Evolutionary conservation across 2,329 filamentous ascomycete genomes (phyloP).

Genomic region (Zelopaecilomyces penicillatus): DNA sequence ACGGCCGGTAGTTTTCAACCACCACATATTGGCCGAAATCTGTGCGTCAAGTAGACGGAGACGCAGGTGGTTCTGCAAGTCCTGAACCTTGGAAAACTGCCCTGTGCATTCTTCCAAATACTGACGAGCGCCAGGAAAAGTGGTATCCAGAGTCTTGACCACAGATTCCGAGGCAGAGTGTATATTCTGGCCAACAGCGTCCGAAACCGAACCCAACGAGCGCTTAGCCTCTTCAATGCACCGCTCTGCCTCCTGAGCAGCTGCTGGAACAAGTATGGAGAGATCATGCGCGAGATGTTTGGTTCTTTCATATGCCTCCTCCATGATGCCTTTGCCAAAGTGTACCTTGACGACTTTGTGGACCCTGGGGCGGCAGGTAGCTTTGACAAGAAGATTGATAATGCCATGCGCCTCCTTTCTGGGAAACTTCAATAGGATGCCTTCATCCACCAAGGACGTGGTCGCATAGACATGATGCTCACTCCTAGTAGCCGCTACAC

Average conservation of each 20-base stretch:
- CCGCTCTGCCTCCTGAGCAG: conserved; percentile 30
- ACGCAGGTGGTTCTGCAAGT: conserved; percentile 32
- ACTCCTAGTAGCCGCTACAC: conserved; percentile 45
- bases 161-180: conserved; percentile 21
- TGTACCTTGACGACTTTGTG: conserved; percentile 54
- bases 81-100: conserved; percentile 14
- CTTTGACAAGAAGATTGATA: conserved; percentile 49
- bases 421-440: conserved; percentile 44
- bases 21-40: conserved; percentile 47
- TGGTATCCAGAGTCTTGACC: conserved; percentile 14
- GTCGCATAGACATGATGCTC: conserved; percentile 39
- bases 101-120: conserved; percentile 15
- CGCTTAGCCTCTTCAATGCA: conserved; percentile 26
- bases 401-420: conserved; percentile 48
- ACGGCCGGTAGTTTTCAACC: conserved; percentile 46
- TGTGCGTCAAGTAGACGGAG: conserved; percentile 44
- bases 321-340: conserved; percentile 43
- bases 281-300: conserved; percentile 35
- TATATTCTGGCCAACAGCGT: conserved; percentile 16
- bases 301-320: conserved; percentile 36
- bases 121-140: conserved; percentile 14
- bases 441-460: conserved; percentile 39
- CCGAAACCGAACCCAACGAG: conserved; percentile 23
- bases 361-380: conserved; percentile 50
- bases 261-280: conserved; percentile 30